Evolutionary conservation across 2,329 filamentous ascomycete genomes (phyloP), one percentile per base, ranked within the genome.

Genomic region (Pseudopyricularia javanii): DNA sequence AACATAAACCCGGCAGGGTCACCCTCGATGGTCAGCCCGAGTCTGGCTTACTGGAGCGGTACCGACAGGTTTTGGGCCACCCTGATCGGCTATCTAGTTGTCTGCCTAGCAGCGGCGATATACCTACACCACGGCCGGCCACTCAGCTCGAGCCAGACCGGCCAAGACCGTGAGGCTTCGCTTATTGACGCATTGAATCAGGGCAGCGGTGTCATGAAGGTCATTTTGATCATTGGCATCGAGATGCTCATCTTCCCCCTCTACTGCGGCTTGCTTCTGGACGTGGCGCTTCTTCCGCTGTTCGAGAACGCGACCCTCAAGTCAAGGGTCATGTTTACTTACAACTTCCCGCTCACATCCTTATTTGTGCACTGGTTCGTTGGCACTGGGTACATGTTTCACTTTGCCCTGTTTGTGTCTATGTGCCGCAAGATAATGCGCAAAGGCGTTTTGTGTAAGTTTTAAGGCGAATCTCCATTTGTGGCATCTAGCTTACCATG

Each of bases 361-460:
- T 81, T 94, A 14, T 98, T 98, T 65, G 86, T 97, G 51, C 93
- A 98, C 66, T 98, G 93, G 93, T 98, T 98, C 63, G 85, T 96
- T 54, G 93, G 93, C 49, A 98, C 93, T 3, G 95, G 91, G 57
- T 98, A 98, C 68, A 98, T 98, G 94, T 98, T 98, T 70, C 93
- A 98, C 66, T 98, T 98, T 65, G 93, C 93, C 5, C 78, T 98
- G 3, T 98, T 98, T 64, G 93, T 98, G 17, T 94, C 91, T 54
- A 97, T 98, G 91, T 98, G 93, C 68, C 85, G 93, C 57, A 96
- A 95, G 71, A 95, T 97, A 55, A 88, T 98, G 85, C 85, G 93
- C 57, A 89, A 83, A 59, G 93, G 93, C 51, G 93, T 98, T 40
- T 74, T 98, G 55, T 97, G 85, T 88, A 74, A 78, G 84, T 76